Percentiles rank a stretch among this genome's conserved stretches.
These are phyloP conservation scores for Solanum paucissectum DNA, from an alignment of 257 asterid genomes.

Conservation along the genomic window DNA sequence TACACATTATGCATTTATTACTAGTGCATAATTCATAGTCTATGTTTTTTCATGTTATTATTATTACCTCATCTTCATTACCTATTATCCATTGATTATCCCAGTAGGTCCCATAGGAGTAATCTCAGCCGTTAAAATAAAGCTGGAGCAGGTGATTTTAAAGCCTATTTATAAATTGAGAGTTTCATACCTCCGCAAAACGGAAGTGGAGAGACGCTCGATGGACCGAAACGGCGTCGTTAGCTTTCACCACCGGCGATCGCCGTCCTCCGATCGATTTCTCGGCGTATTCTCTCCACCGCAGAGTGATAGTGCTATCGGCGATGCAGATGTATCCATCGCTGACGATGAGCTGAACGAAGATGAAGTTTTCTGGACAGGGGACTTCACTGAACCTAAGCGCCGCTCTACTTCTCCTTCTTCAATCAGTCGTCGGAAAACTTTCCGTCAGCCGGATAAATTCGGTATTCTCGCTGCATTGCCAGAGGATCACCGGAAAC, in stretches of 20 bases:
- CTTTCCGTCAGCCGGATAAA: slow-evolving; percentile 31
- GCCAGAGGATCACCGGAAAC: slow-evolving; percentile 25
- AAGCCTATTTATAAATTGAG: background rate
- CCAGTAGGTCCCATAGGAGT: background rate
- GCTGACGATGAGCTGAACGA: slow-evolving; percentile 56
- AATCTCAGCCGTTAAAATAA: background rate
- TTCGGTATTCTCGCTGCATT: slow-evolving; percentile 72
- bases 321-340: background rate
- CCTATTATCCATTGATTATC: background rate
- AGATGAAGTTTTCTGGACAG: slow-evolving; percentile 62
- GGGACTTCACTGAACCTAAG: slow-evolving; percentile 14
- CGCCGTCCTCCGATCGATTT: slow-evolving; percentile 60
- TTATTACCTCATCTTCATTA: background rate
- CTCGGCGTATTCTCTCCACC: slow-evolving; percentile 60
- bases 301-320: slow-evolving; percentile 2
- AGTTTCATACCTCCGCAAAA: background rate
- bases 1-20: background rate
- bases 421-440: slow-evolving; percentile 6
- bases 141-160: background rate
- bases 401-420: slow-evolving; percentile 18
- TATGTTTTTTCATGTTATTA: background rate
- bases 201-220: background rate
- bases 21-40: background rate
- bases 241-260: slow-evolving; percentile 23
- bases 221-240: slow-evolving; percentile 46